Evolutionary conservation across 306 rosid species (phyloP), one percentile per base, ranked within the genome.

Genomic region (Lablab purpureus): DNA sequence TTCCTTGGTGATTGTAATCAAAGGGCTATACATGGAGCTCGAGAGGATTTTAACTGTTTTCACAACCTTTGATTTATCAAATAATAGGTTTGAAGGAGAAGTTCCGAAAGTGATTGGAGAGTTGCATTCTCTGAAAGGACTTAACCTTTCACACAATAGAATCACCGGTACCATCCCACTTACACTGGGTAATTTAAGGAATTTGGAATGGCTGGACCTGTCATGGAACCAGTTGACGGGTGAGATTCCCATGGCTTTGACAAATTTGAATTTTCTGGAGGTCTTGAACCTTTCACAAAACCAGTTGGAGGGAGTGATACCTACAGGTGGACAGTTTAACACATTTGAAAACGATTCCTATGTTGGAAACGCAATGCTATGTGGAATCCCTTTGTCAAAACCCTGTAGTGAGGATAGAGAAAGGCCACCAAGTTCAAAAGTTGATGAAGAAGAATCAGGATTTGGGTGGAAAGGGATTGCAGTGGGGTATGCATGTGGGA

Each of bases 151-250:
- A 0, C 72, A 82, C 30, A 86, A 89, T 56, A 28, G 0, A 56
- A 22, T 56, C 17, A 56, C 1, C 45, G 67, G 66, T 25, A 13
- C 14, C 59, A 55, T 3, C 3, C 59, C 59, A 18, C 6, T 1
- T 0, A 64, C 81, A 0, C 5, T 89, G 12, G 40, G 69, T 14
- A 54, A 76, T 13, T 74, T 89, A 17, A 5, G 0, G 3, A 75
- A 28, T 25, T 41, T 85, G 10, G 84, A 87, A 23, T 64, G 78
- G 80, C 60, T 89, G 28, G 89, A 83, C 36, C 81, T 89, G 17
- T 87, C 87, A 14, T 58, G 66, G 59, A 88, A 86, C 49, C 25
- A 55, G 3, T 40, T 84, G 2, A 8, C 0, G 0, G 88, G 88
- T 0, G 37, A 72, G 13, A 76, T 84, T 78, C 91, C 89, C 0